phyloP scores from a whole-genome alignment of 306 rosid species.

The Prunus mume region DNA sequence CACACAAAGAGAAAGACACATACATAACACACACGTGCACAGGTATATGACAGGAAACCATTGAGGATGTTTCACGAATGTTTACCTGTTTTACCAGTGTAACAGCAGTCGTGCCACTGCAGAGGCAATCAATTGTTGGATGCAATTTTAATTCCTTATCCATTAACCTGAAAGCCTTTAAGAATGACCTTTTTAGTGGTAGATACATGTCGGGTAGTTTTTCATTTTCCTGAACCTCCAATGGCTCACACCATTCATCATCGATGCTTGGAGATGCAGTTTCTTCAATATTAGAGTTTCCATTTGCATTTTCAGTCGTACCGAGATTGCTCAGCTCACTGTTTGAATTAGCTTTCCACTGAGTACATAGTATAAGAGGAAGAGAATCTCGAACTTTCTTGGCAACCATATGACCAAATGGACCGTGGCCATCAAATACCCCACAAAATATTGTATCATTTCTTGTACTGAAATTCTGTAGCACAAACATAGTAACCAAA shows the following conservation, averaged over 20 bases:
- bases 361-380: slow-evolving; percentile 38
- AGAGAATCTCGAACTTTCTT: slow-evolving; percentile 52
- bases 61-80: not conserved
- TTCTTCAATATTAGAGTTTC: slow-evolving; percentile 27
- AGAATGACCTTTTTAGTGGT: slow-evolving; percentile 38
- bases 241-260: slow-evolving; percentile 32
- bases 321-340: slow-evolving; percentile 21
- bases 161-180: slow-evolving; percentile 50
- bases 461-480: slow-evolving; percentile 39
- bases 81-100: slow-evolving; percentile 49
- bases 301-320: slow-evolving; percentile 7
- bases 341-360: slow-evolving; percentile 38
- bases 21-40: not conserved
- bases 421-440: slow-evolving; percentile 62
- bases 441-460: slow-evolving; percentile 52
- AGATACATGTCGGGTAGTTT: slow-evolving; percentile 38
- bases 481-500: slow-evolving; percentile 14
- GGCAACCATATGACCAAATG: slow-evolving; percentile 52
- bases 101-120: slow-evolving; percentile 55
- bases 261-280: slow-evolving; percentile 30
- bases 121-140: slow-evolving; percentile 49
- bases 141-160: slow-evolving; percentile 49
- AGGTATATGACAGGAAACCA: not conserved
- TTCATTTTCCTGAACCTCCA: slow-evolving; percentile 30
- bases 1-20: not conserved